Conservation (phyloP, 768 basidiomycete genomes). For the Lactarius trivialis region DNA sequence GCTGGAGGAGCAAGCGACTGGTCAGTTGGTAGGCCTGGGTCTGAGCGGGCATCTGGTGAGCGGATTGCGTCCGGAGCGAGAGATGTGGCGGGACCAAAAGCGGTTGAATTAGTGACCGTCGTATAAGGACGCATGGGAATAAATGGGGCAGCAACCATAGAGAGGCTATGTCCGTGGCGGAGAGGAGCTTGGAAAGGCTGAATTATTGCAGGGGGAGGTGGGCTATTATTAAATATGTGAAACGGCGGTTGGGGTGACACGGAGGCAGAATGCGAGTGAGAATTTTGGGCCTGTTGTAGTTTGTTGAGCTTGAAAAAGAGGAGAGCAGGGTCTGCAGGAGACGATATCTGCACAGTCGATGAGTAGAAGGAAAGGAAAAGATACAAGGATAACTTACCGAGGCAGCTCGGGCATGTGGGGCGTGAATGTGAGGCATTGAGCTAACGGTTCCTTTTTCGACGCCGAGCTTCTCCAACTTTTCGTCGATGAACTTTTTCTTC, state of each 20-base stretch:
- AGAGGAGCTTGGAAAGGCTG: slow-evolving; percentile 37
- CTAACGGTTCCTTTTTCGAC: slow-evolving; percentile 57
- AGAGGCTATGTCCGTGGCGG: slow-evolving; percentile 70
- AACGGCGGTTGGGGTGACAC: slow-evolving; percentile 68
- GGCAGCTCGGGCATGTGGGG: slow-evolving; percentile 75
- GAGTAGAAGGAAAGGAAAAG: slow-evolving; percentile 14
- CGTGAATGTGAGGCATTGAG: slow-evolving; percentile 54
- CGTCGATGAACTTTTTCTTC: slow-evolving; percentile 67
- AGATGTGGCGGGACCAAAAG: slow-evolving; percentile 51
- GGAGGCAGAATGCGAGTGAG: slow-evolving; percentile 47
- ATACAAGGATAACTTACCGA: slow-evolving; percentile 50
- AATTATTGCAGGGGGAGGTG: slow-evolving; percentile 44
- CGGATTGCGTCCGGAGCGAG: slow-evolving; percentile 41
- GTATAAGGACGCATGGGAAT: slow-evolving; percentile 31
- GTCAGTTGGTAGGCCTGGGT: slow-evolving; percentile 52
- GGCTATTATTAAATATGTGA: slow-evolving; percentile 34
- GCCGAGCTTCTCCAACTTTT: slow-evolving; percentile 73
- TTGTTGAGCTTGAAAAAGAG: slow-evolving; percentile 80
- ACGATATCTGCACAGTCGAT: slow-evolving; percentile 58
- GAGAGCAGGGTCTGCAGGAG: slow-evolving; percentile 81
- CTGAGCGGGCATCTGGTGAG: slow-evolving; percentile 37
- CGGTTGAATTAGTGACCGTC: slow-evolving; percentile 33
- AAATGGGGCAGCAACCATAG: slow-evolving; percentile 55
- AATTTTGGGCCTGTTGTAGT: slow-evolving; percentile 63
- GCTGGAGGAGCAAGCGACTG: slow-evolving; percentile 38